phyloP scores from a whole-genome alignment of 2,329 filamentous ascomycete genomes.

The Aschersonia sp. region DNA sequence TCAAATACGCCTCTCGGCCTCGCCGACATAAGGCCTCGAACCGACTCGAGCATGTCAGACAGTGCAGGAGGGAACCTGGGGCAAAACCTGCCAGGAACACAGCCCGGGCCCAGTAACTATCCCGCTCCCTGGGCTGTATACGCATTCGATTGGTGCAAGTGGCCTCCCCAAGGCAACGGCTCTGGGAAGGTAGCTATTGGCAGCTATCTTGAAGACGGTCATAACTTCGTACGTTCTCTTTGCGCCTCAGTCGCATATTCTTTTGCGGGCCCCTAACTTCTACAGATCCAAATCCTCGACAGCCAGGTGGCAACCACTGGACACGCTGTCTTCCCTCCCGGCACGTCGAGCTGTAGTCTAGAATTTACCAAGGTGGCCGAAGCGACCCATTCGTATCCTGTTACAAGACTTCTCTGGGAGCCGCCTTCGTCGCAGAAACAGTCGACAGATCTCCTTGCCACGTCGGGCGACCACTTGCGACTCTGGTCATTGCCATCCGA shows the following conservation, averaged over 20 bases:
- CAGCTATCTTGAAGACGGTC: conserved; percentile 93
- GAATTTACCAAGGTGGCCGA: conserved; percentile 92
- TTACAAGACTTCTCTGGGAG: conserved; percentile 91
- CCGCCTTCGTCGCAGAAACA: conserved; percentile 90
- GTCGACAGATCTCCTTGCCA: conserved; percentile 85
- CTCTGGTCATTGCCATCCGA: conserved; percentile 82
- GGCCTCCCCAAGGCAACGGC: conserved; percentile 65
- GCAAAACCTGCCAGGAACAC: conserved; percentile 51
- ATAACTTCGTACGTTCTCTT: conserved; percentile 67
- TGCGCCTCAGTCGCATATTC: neutral
- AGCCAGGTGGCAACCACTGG: conserved; percentile 62
- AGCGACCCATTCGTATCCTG: conserved; percentile 93
- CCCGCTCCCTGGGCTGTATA: conserved; percentile 90
- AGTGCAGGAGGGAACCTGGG: conserved; percentile 45
- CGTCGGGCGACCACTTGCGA: conserved; percentile 84
- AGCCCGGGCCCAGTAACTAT: conserved; percentile 76
- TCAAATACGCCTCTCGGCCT: conserved; percentile 83
- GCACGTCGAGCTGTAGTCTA: conserved; percentile 58
- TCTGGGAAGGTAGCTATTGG: conserved; percentile 89
- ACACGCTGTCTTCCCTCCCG: conserved; percentile 52
- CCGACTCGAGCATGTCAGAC: conserved; percentile 68
- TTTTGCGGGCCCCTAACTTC: no score
- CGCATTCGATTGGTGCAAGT: conserved; percentile 98
- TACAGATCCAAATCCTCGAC: conserved; percentile 90
- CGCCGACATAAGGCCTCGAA: conserved; percentile 78